These are phyloP conservation scores for Beauveria australis DNA, from an alignment of 2,329 filamentous ascomycete species.

Conservation along the genomic window DNA sequence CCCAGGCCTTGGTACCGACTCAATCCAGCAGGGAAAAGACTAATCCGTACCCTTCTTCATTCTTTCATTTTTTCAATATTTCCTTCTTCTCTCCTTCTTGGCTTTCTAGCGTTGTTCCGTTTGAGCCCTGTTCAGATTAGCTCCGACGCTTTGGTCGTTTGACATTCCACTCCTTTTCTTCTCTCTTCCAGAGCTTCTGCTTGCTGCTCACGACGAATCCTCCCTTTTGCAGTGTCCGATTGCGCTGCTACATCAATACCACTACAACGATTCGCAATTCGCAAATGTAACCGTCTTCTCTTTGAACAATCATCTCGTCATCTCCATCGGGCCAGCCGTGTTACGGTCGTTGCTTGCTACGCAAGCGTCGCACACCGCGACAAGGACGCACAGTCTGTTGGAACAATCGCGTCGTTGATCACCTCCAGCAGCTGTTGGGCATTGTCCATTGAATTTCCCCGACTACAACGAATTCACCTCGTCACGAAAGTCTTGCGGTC, in stretches of 20 bases:
- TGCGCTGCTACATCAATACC: neutral
- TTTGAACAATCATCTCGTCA: neutral
- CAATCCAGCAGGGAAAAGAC: neutral
- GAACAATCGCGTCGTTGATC: neutral
- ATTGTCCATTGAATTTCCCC: neutral
- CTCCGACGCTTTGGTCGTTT: conserved; percentile 1
- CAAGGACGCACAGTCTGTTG: neutral
- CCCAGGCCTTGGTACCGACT: neutral
- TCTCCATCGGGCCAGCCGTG: neutral
- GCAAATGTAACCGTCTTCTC: neutral
- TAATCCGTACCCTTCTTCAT: neutral
- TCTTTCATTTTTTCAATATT: neutral
- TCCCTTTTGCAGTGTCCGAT: neutral
- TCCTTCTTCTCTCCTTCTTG: neutral
- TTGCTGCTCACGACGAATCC: neutral
- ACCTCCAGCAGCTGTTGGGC: neutral
- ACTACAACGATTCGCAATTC: neutral
- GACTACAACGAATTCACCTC: neutral
- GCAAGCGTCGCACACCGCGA: neutral
- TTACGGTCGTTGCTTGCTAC: neutral
- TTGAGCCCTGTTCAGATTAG: neutral
- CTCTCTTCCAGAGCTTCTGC: neutral
- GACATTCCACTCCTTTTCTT: conserved; percentile 5
- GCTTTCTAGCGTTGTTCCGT: neutral
- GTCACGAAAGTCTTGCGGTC: neutral